phyloP scores from a whole-genome alignment of 768 basidiomycete genomes.

The Lactarius indigo region DNA sequence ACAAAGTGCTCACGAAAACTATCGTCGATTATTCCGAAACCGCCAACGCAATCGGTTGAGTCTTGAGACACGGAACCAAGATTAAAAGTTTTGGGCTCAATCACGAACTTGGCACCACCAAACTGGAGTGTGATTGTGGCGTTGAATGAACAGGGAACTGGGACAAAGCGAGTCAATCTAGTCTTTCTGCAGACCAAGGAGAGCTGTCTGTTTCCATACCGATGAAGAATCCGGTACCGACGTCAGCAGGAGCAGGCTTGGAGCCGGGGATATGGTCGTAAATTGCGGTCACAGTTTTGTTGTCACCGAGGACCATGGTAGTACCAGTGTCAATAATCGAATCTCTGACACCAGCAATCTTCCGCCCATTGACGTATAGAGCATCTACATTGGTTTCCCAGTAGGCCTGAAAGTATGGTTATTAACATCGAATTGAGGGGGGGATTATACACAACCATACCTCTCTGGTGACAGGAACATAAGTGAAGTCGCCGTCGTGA shows the following conservation, averaged over 20 bases:
- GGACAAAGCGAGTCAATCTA: conserved; percentile 1
- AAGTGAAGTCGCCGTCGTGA: conserved; percentile 6
- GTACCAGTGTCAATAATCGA: conserved; percentile 28
- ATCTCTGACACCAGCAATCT: background rate
- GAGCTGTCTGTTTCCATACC: background rate
- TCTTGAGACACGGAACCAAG: conserved; percentile 27
- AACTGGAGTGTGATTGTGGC: conserved; percentile 31
- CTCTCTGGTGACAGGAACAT: background rate
- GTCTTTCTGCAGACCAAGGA: background rate
- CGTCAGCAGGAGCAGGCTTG: background rate
- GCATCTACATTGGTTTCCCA: conserved; percentile 24
- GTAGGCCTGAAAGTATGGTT: conserved; percentile 15
- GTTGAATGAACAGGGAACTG: conserved; percentile 26
- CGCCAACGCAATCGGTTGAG: conserved; percentile 23
- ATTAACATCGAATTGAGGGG: background rate
- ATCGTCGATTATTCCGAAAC: conserved; percentile 8
- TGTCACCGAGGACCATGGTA: conserved; percentile 24
- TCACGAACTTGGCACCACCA: conserved; percentile 29
- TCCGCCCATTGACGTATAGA: conserved; percentile 4
- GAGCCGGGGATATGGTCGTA: conserved; percentile 17
- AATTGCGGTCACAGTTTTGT: conserved; percentile 4
- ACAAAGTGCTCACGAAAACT: background rate
- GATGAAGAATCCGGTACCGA: background rate
- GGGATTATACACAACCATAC: background rate
- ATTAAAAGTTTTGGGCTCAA: conserved; percentile 30